Evolutionary conservation across 2,329 filamentous ascomycete genomes (phyloP).

Genomic region (Chaetomium sp.): DNA sequence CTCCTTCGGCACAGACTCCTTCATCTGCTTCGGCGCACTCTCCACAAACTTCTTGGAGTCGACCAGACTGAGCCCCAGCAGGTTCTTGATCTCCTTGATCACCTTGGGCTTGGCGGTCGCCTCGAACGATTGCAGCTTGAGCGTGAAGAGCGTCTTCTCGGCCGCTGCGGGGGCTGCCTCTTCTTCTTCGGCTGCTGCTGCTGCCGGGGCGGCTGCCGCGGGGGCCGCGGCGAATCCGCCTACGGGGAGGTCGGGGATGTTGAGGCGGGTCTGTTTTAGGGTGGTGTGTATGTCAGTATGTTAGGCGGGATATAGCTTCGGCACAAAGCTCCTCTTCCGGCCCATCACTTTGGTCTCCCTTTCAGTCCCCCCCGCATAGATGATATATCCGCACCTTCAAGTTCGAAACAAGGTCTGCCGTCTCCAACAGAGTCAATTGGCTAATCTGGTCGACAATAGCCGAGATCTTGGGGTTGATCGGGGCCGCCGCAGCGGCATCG

Average conservation of each 20-base stretch:
- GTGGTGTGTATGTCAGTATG: slow-evolving; percentile 2
- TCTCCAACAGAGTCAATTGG: slow-evolving; percentile 95
- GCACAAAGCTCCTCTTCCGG: not conserved
- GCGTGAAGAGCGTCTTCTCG: slow-evolving; percentile 95
- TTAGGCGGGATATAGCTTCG: not conserved
- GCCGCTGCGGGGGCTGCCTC: slow-evolving; percentile 82
- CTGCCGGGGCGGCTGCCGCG: slow-evolving; percentile 44
- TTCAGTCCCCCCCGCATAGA: not conserved
- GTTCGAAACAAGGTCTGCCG: slow-evolving; percentile 86
- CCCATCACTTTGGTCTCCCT: not conserved
- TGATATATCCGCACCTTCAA: slow-evolving; percentile 64
- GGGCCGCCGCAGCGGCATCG: slow-evolving; percentile 54
- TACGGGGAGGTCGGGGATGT: slow-evolving; percentile 95
- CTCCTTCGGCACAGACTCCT: slow-evolving; percentile 98
- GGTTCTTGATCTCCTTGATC: slow-evolving; percentile 98
- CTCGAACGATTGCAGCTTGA: slow-evolving; percentile 91
- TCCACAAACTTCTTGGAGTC: slow-evolving; percentile 99
- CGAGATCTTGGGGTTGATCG: slow-evolving; percentile 80
- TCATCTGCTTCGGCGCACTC: slow-evolving; percentile 95
- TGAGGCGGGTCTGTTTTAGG: slow-evolving; percentile 67
- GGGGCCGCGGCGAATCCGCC: slow-evolving; percentile 75
- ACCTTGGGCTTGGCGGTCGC: slow-evolving; percentile 90
- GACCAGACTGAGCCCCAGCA: slow-evolving; percentile 91
- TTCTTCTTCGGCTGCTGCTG: slow-evolving; percentile 63
- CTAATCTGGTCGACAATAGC: slow-evolving; percentile 98